Conservation (phyloP, 2,329 filamentous ascomycete genomes). For the Fusarium veterinarium region DNA sequence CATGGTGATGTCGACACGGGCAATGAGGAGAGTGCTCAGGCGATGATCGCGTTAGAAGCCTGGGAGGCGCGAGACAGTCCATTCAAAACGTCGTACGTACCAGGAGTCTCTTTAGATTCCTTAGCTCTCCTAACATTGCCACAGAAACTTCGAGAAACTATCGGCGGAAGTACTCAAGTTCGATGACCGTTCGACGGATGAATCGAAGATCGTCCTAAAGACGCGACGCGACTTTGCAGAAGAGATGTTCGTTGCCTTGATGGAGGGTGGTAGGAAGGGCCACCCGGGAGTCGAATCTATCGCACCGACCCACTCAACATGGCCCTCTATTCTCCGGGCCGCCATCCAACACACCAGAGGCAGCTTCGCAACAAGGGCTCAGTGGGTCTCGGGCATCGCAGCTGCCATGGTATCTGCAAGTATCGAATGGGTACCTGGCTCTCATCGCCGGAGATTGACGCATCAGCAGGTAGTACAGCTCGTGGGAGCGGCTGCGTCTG, state of each 20-base stretch:
- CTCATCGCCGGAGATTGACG: neutral
- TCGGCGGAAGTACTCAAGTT: neutral
- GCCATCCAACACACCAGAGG: neutral
- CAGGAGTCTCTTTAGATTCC: too few relatives aligned
- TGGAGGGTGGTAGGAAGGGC: neutral
- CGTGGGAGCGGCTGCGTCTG: neutral
- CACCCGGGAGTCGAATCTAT: neutral
- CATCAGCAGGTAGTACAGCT: neutral
- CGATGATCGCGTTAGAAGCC: neutral
- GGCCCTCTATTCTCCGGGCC: neutral
- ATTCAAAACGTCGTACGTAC: too few relatives aligned
- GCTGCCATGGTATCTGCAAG: neutral
- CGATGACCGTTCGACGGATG: neutral
- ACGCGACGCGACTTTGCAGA: neutral
- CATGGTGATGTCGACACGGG: neutral
- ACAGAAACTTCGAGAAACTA: neutral
- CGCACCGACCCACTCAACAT: neutral
- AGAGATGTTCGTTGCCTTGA: neutral
- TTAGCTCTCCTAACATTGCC: too few relatives aligned
- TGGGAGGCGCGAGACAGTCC: neutral
- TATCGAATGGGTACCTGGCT: neutral
- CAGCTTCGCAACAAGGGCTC: neutral
- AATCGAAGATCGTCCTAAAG: neutral
- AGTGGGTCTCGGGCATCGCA: neutral
- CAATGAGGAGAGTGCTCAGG: neutral